Evolutionary conservation across 1,139 yeast species (phyloP).

Genomic region (Yamadazyma epiphylla): DNA sequence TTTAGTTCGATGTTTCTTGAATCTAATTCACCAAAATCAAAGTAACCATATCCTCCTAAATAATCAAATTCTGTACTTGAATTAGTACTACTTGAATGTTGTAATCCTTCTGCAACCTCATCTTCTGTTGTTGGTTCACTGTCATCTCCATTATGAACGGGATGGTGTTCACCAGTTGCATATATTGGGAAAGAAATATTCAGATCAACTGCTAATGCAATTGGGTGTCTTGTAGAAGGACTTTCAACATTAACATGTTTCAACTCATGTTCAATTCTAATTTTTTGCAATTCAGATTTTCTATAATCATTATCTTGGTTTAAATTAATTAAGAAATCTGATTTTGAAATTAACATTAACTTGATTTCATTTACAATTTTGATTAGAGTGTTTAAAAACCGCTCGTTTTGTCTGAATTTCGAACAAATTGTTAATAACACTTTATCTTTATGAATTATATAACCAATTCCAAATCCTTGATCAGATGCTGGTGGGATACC

Average conservation of each 20-base stretch:
- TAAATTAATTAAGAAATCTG: constrained; percentile 29
- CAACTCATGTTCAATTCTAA: constrained; percentile 35
- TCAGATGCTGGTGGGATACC: constrained; percentile 76
- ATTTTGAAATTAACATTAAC: constrained; percentile 37
- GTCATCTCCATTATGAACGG: constrained; percentile 1
- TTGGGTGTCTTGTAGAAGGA: constrained; percentile 36
- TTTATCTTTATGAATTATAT: constrained; percentile 62
- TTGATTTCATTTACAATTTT: constrained; percentile 57
- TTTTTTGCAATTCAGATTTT: constrained; percentile 29
- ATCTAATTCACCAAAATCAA: constrained; percentile 61
- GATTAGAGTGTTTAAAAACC: constrained; percentile 61
- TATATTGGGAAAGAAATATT: constrained; percentile 8
- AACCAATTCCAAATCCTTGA: constrained; percentile 76
- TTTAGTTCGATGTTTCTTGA: constrained; percentile 13
- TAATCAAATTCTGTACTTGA: constrained; percentile 26
- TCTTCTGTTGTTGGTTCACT: background rate
- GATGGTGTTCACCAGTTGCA: no score
- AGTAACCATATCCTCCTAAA: constrained; percentile 72
- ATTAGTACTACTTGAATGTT: constrained; percentile 8
- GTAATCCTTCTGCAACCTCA: background rate
- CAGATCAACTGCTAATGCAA: constrained; percentile 25
- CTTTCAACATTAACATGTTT: constrained; percentile 23
- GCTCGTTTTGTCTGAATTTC: constrained; percentile 68
- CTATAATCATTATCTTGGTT: constrained; percentile 33
- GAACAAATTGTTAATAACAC: constrained; percentile 63